These are phyloP conservation scores for Penicillium odoratum DNA, from an alignment of 495 filamentous ascomycete species.

Conservation along the genomic window DNA sequence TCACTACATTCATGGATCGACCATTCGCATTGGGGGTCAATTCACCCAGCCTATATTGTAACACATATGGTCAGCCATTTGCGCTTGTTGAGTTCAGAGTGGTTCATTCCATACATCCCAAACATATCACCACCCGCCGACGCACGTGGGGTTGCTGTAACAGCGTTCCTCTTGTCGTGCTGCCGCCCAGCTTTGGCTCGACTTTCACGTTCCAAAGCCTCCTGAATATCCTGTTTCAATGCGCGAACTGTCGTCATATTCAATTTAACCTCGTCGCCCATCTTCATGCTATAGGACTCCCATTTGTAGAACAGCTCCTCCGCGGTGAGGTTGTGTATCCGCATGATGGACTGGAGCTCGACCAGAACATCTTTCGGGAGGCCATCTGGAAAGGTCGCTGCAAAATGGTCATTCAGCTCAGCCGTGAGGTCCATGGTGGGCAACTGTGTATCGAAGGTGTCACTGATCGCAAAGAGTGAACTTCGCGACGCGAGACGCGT, in stretches of 20 bases:
- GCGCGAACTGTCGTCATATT: slow-evolving; percentile 65
- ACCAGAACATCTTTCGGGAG: slow-evolving; percentile 69
- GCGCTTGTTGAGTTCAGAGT: neutral
- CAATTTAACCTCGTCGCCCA: slow-evolving; percentile 75
- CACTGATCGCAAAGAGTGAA: slow-evolving; percentile 7
- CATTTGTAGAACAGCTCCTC: slow-evolving; percentile 96
- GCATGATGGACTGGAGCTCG: slow-evolving; percentile 82
- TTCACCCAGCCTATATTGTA: slow-evolving; percentile 64
- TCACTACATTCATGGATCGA: slow-evolving; percentile 42
- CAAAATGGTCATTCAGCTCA: slow-evolving; percentile 72
- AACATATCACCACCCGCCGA: slow-evolving; percentile 68
- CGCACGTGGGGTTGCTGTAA: slow-evolving; percentile 63
- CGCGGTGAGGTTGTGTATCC: slow-evolving; percentile 69
- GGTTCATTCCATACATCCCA: slow-evolving; percentile 63
- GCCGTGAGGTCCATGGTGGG: slow-evolving; percentile 28
- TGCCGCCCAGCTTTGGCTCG: slow-evolving; percentile 58
- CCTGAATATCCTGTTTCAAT: slow-evolving; percentile 86
- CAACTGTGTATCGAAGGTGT: slow-evolving; percentile 1
- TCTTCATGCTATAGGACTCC: slow-evolving; percentile 95
- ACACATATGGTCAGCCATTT: slow-evolving; percentile 9
- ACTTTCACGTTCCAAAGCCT: slow-evolving; percentile 72
- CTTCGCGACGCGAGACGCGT: slow-evolving; percentile 22
- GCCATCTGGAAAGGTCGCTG: slow-evolving; percentile 49
- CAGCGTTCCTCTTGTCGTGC: slow-evolving; percentile 59
- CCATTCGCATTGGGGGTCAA: slow-evolving; percentile 66